phyloP scores from a whole-genome alignment of 2,329 filamentous ascomycete genomes.

The Lecanoromycetidae sp. region DNA sequence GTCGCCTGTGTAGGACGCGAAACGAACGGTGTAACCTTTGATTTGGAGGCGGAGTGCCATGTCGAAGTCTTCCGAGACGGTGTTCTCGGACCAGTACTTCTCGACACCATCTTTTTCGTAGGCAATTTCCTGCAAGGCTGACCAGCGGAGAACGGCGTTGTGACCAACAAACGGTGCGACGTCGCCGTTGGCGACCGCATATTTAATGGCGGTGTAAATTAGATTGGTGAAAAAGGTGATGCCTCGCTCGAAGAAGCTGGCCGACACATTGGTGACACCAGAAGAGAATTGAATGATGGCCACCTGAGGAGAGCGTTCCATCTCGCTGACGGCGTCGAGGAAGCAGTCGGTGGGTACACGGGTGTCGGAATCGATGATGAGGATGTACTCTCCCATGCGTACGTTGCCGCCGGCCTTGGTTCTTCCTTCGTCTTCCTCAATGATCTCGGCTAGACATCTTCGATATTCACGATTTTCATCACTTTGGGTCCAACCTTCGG shows the following conservation, averaged over 20 bases:
- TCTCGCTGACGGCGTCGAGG: conserved; percentile 57
- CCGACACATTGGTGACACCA: conserved; percentile 64
- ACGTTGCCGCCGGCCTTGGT: conserved; percentile 72
- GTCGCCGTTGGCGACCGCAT: conserved; percentile 65
- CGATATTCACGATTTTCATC: conserved; percentile 58
- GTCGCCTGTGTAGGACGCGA: conserved; percentile 61
- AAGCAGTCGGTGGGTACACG: conserved; percentile 56
- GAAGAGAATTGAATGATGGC: conserved; percentile 62
- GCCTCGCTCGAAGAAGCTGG: conserved; percentile 62
- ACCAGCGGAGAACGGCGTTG: conserved; percentile 65
- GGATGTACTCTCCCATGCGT: conserved; percentile 66
- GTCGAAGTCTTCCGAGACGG: conserved; percentile 71
- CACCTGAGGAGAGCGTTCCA: conserved; percentile 57
- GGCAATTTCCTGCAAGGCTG: conserved; percentile 59
- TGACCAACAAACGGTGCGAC: conserved; percentile 72
- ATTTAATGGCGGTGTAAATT: conserved; percentile 65
- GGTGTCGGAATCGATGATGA: conserved; percentile 59
- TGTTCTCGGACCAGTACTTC: conserved; percentile 71
- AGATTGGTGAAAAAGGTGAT: conserved; percentile 72
- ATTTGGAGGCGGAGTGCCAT: conserved; percentile 68
- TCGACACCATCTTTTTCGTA: conserved; percentile 57
- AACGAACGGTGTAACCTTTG: conserved; percentile 58
- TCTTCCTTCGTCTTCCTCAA: conserved; percentile 44
- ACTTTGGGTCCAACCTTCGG: conserved; percentile 52
- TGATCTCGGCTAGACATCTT: conserved; percentile 57